A percentile compares a stretch with the other conserved stretches of the same genome.
Evolutionary conservation across 306 rosid species (phyloP).

Genomic region (cucumber (Cucumis sativus)): Cucumber_9930_V3 NC_026661.2:10672001-10672500

Average conservation of each 20-base stretch:
- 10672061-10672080: neutral
- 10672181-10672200: slow-evolving; percentile 29
- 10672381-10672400: neutral
- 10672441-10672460: neutral
- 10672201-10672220: slow-evolving; percentile 27
- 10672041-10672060: neutral
- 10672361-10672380: neutral
- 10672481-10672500: neutral
- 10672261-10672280: neutral
- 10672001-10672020: neutral
- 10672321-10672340: slow-evolving; percentile 39
- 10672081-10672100: neutral
- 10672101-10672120: slow-evolving; percentile 2
- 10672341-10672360: slow-evolving; percentile 40
- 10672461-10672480: neutral
- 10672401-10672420: neutral
- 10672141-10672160: slow-evolving; percentile 24
- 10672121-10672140: neutral
- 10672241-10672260: neutral
- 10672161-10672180: slow-evolving; percentile 28
- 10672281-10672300: neutral
- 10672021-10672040: neutral
- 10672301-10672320: slow-evolving; percentile 4
- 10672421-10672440: neutral
- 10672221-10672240: slow-evolving; percentile 17